These are phyloP conservation scores for Herpetomonas muscarum DNA, from an alignment of 208 protist species.

Conservation along the genomic window DNA sequence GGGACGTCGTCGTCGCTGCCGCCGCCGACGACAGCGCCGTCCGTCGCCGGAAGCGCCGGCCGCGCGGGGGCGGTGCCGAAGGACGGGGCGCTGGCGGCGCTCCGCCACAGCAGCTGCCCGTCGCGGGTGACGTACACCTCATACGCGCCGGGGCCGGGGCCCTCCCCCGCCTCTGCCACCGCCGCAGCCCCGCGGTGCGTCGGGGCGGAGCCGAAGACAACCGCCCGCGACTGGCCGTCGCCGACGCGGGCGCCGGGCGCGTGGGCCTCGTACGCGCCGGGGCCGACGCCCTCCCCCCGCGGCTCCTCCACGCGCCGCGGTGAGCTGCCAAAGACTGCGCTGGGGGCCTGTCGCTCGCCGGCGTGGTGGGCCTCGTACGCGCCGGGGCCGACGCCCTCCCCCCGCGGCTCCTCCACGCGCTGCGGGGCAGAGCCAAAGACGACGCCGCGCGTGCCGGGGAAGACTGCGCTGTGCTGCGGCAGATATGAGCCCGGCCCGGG, in stretches of 20 bases:
- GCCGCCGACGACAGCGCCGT: conserved; percentile 1
- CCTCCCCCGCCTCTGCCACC: neutral
- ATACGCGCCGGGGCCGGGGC: conserved; percentile 50
- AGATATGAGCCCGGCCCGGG: conserved; percentile 11
- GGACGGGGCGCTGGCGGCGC: too few species aligned
- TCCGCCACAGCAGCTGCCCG: neutral
- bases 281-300: neutral
- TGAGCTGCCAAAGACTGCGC: conserved; percentile 1
- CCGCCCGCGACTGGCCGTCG: neutral
- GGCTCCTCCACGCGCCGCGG: neutral
- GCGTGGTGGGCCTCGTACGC: neutral
- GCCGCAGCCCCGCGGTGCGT: neutral
- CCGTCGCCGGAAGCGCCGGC: neutral
- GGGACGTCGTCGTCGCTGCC: conserved; percentile 13
- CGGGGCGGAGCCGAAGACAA: neutral
- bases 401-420: neutral
- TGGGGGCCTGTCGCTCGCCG: too few species aligned
- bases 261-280: too few species aligned
- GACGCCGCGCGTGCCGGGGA: neutral
- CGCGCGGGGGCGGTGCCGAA: neutral
- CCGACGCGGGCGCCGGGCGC: too few species aligned
- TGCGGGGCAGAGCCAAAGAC: neutral
- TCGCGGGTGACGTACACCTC: conserved; percentile 12
- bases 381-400: neutral
- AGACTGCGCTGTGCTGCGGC: conserved; percentile 1